These are phyloP conservation scores for Penicillium manginii DNA, from an alignment of 495 filamentous ascomycete species.

Conservation along the genomic window DNA sequence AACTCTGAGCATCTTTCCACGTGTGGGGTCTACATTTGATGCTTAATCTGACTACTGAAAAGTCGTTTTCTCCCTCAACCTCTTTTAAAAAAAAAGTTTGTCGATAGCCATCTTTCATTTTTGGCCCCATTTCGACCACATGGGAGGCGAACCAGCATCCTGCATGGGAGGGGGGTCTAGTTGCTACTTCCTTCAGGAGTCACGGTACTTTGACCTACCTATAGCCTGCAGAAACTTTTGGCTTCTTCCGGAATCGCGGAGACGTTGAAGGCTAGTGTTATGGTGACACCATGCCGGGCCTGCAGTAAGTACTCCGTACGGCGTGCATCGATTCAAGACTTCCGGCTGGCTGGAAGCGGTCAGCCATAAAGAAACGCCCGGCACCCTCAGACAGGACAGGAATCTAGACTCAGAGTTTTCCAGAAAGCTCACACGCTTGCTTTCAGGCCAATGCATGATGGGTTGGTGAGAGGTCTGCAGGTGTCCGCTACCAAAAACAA, in stretches of 20 bases:
- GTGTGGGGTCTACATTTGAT: slow-evolving; percentile 19
- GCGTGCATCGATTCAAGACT: slow-evolving; percentile 16
- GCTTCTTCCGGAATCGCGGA: slow-evolving; percentile 10
- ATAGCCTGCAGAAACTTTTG: not conserved
- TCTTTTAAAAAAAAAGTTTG: too few species aligned
- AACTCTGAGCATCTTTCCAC: slow-evolving; percentile 17
- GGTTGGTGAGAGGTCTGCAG: slow-evolving; percentile 19
- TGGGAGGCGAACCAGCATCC: not conserved
- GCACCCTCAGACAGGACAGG: slow-evolving; percentile 7
- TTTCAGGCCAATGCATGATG: slow-evolving; percentile 1
- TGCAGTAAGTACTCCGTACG: slow-evolving; percentile 11
- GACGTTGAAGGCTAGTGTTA: slow-evolving; percentile 17
- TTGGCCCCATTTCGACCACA: not conserved
- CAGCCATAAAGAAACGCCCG: slow-evolving; percentile 8
- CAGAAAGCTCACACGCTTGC: slow-evolving; percentile 12
- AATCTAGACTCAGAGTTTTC: slow-evolving; percentile 15
- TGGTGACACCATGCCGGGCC: slow-evolving; percentile 23
- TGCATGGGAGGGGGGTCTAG: not conserved
- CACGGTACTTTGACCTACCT: not conserved
- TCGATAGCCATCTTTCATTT: not conserved
- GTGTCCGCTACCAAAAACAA: slow-evolving; percentile 12
- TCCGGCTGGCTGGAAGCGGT: slow-evolving; percentile 23
- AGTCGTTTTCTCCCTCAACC: not conserved
- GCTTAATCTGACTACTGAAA: slow-evolving; percentile 19
- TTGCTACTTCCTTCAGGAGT: not conserved